Conservation (phyloP, 2,329 filamentous ascomycete genomes). For the Grosmannia penicillata region DNA sequence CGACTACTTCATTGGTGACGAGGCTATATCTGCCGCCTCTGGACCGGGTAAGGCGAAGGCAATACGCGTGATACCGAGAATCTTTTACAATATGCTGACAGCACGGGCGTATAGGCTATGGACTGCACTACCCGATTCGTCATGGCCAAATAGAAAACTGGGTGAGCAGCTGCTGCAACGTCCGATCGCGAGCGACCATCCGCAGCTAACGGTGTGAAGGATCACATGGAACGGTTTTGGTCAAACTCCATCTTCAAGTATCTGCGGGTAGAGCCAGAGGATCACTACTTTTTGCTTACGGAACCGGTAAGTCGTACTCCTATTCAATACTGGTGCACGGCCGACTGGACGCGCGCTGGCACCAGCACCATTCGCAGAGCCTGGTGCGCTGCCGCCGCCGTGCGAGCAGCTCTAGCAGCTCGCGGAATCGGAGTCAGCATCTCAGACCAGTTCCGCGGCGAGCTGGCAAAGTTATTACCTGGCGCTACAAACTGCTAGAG, state of each 20-base stretch:
- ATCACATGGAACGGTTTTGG: constrained; percentile 99
- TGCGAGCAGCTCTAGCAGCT: too few relatives aligned
- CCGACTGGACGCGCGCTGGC: too few relatives aligned
- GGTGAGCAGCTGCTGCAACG: too few relatives aligned
- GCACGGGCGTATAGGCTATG: constrained; percentile 60
- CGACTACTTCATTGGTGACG: constrained; percentile 98
- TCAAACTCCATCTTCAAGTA: constrained; percentile 99
- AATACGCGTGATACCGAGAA: too few relatives aligned
- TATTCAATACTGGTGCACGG: too few relatives aligned
- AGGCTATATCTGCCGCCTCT: constrained; percentile 68
- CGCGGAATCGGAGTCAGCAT: too few relatives aligned
- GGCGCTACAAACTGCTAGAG: too few relatives aligned
- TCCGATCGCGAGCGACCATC: too few relatives aligned
- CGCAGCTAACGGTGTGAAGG: constrained; percentile 39
- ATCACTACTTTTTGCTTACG: constrained; percentile 95
- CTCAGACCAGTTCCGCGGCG: too few relatives aligned
- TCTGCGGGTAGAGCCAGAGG: constrained; percentile 90
- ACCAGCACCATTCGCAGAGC: too few relatives aligned
- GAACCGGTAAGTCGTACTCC: constrained; percentile 64
- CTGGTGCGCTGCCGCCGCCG: too few relatives aligned
- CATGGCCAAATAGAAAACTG: constrained; percentile 99
- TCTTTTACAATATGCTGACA: not conserved
- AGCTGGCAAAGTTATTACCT: too few relatives aligned
- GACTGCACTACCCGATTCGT: constrained; percentile 91
- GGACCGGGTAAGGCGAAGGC: constrained; percentile 73